Evolutionary conservation across 176 grass and related monocot genomes (phyloP).

Genomic region (Elaeis guineensis): DNA sequence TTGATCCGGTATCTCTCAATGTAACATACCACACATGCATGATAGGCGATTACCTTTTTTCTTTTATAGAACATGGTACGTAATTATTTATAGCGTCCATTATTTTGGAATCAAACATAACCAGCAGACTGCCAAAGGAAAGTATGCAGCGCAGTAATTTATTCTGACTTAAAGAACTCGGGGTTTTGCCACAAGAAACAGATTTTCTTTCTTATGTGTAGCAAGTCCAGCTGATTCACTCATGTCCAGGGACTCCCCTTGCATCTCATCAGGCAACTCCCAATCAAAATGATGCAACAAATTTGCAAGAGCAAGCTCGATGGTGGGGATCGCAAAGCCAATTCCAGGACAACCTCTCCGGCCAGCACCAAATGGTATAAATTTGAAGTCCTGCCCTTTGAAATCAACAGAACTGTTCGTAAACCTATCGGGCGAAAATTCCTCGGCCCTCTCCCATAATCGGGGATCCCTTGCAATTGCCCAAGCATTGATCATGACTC

Average conservation of each 20-base stretch:
- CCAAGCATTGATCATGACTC: conserved; percentile 52
- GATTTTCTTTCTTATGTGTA: not conserved
- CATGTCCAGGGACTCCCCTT: conserved; percentile 23
- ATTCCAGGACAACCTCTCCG: conserved; percentile 28
- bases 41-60: no score
- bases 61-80: no score
- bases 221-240: conserved; percentile 13
- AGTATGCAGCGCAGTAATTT: no score
- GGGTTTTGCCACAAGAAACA: conserved; percentile 25
- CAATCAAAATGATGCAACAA: conserved; percentile 45
- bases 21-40: no score
- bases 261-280: conserved; percentile 24
- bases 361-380: conserved; percentile 29
- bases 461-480: conserved; percentile 30
- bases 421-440: conserved; percentile 36
- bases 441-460: conserved; percentile 24
- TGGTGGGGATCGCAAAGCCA: not conserved
- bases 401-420: not conserved
- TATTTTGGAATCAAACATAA: no score
- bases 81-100: no score
- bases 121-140: no score
- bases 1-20: no score
- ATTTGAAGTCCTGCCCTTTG: conserved; percentile 9
- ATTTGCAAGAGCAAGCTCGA: conserved; percentile 29
- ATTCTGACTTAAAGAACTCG: no score